phyloP scores from a whole-genome alignment of 352 stramenopile species.

The Phytophthora sojae region DNA sequence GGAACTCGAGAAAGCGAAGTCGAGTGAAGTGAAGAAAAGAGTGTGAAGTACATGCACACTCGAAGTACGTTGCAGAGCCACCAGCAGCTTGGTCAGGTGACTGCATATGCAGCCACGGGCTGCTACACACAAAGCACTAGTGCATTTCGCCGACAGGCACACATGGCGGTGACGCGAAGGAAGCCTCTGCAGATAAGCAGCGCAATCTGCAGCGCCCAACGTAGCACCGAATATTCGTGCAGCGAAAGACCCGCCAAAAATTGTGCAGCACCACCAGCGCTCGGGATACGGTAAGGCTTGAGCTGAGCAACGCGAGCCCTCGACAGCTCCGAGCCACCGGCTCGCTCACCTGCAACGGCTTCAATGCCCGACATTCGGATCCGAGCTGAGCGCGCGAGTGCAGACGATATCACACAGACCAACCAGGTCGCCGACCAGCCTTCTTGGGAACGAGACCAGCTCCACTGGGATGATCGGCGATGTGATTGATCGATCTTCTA shows the following conservation, averaged over 20 bases:
- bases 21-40: neutral
- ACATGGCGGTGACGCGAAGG: conserved; percentile 6
- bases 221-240: conserved; percentile 36
- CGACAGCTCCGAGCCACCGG: neutral
- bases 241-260: conserved; percentile 30
- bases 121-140: neutral
- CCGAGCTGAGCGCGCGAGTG: neutral
- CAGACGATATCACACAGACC: too few relatives aligned
- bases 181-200: conserved; percentile 30
- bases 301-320: conserved; percentile 7
- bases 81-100: neutral
- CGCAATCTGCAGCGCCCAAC: conserved; percentile 24
- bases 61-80: too few relatives aligned
- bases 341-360: neutral
- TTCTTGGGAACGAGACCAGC: too few relatives aligned
- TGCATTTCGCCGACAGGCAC: neutral
- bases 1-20: conserved; percentile 3
- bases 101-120: neutral
- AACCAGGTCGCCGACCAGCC: too few relatives aligned
- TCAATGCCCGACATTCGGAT: neutral
- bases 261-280: conserved; percentile 12
- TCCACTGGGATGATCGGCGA: too few relatives aligned
- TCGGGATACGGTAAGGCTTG: neutral
- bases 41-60: neutral
- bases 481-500: too few relatives aligned